A percentile compares a stretch with the other conserved stretches of the same genome.
Evolutionary conservation across 345 rosid genomes (phyloP).

Genomic region (Lumnitzera racemosa): DNA sequence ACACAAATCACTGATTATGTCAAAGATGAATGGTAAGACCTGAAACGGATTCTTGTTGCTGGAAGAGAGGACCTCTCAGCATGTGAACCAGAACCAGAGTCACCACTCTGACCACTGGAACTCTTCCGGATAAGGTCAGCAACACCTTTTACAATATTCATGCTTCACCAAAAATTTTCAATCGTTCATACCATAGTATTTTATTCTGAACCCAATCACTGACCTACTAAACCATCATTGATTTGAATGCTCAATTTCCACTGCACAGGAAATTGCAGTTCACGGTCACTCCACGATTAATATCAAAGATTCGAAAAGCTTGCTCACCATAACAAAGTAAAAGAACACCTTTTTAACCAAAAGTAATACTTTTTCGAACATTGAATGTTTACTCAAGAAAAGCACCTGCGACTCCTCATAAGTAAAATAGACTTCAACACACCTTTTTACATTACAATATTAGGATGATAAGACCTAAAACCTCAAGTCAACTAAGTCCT

Average conservation of each 20-base stretch:
- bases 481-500: too few species aligned
- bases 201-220: neutral
- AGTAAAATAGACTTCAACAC: too few species aligned
- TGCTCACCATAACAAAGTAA: too few species aligned
- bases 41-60: constrained; percentile 41
- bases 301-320: too few species aligned
- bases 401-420: too few species aligned
- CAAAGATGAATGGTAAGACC: constrained; percentile 22
- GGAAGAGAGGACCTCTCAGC: constrained; percentile 48
- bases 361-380: too few species aligned
- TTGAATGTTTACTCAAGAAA: too few species aligned
- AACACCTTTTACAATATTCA: constrained; percentile 76
- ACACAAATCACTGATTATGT: neutral
- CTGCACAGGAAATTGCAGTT: neutral
- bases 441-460: too few species aligned
- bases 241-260: neutral
- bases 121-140: constrained; percentile 71
- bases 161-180: constrained; percentile 20
- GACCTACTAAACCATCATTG: too few species aligned
- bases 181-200: neutral
- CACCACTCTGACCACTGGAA: constrained; percentile 36
- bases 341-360: too few species aligned
- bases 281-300: neutral
- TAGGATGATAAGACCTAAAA: too few species aligned
- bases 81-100: constrained; percentile 30